phyloP scores from a whole-genome alignment of 2,329 filamentous ascomycete genomes.

The Penicillium sp. region DNA sequence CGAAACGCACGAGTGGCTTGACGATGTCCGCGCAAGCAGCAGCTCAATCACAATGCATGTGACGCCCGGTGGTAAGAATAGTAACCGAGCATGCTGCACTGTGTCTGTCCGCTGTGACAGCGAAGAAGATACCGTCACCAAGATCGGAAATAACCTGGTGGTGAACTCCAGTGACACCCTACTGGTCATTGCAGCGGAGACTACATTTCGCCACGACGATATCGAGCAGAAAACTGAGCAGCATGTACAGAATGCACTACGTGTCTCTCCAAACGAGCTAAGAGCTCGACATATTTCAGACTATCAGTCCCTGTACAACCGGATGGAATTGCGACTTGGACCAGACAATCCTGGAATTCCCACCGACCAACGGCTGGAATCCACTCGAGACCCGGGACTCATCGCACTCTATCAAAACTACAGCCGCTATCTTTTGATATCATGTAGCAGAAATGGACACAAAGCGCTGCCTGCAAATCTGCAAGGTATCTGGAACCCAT shows the following conservation, averaged over 20 bases:
- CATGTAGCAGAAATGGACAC: conserved; percentile 51
- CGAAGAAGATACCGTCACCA: conserved; percentile 31
- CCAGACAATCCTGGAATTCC: conserved; percentile 25
- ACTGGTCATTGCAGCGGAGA: conserved; percentile 44
- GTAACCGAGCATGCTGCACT: conserved; percentile 36
- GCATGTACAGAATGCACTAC: conserved; percentile 30
- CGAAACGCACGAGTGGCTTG: conserved; percentile 49
- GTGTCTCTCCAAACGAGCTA: conserved; percentile 22
- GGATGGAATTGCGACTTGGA: conserved; percentile 33
- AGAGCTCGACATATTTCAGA: conserved; percentile 36
- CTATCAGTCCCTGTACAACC: conserved; percentile 35
- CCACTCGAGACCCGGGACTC: conserved; percentile 52
- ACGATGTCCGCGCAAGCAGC: conserved; percentile 34
- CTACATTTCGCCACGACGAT: conserved; percentile 39
- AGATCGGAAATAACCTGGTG: conserved; percentile 39
- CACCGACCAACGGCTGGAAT: conserved; percentile 33
- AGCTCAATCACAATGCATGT: conserved; percentile 40
- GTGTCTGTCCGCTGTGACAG: conserved; percentile 30
- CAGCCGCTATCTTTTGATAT: conserved; percentile 57
- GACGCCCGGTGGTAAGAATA: conserved; percentile 40
- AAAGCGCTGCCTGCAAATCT: conserved; percentile 57
- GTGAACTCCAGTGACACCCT: conserved; percentile 40
- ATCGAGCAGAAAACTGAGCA: conserved; percentile 27
- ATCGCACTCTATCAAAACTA: conserved; percentile 58
- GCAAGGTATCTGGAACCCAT: conserved; percentile 59